Evolutionary conservation across 441 rosid species (phyloP), one percentile per base, ranked within the genome.

Genomic region (Erodium moschatum): DNA sequence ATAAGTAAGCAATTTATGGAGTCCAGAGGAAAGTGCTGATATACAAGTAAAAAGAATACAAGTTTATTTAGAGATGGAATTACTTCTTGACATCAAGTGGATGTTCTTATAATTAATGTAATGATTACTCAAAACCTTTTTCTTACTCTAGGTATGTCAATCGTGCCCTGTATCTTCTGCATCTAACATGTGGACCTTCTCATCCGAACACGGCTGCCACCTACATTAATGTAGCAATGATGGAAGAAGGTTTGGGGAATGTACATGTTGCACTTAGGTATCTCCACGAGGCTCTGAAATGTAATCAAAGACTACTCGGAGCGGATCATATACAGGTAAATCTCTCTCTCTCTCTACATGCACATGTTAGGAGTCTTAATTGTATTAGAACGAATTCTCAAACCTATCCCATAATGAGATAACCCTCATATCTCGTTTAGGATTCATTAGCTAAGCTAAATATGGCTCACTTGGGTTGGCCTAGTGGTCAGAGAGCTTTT

Each of bases 131-230:
- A 40, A 70, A 52, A 35, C 71, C 50, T 63, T 56, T 75, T 56
- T 24, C 73, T 69, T 67, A 52, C 65, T 71, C 66, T 73, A 88
- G 94, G 82, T 88, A 88, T 65, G 91, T 88, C 76, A 86, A 85
- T 67, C 91, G 91, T 66, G 89, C 94, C 16, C 73, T 88, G 77
- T 82, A 82, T 81, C 94, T 85, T 69, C 77, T 88, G 77, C 94
- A 88, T 76, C 79, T 88, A 68, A 86, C 91, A 40, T 88, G 91
- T 60, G 94, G 94, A 38, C 85, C 89, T 67, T 85, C 89, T 69
- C 94, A 88, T 78, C 94, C 94, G 27, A 88, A 88, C 75, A 86
- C 91, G 46, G 94, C 94, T 68, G 91, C 94, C 70, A 86, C 94
- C 72, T 88, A 88, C 77, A 88, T 88, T 74, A 88, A 88, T 70